Base-by-base conservation (phyloP, 2,329 filamentous ascomycete genomes). In the Exophiala sp. region DNA sequence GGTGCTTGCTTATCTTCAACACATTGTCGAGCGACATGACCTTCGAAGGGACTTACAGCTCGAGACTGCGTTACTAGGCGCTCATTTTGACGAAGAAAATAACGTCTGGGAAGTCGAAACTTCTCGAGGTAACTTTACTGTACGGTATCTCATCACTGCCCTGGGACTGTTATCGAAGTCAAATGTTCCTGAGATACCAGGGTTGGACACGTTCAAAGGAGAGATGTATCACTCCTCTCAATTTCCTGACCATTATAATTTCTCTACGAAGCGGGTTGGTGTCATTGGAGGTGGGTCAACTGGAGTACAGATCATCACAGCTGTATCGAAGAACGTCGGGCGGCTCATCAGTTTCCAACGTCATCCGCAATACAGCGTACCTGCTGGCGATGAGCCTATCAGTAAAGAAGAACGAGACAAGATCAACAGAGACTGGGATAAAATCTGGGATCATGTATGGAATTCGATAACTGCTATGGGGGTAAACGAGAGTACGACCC, bases 41-140 rank as follows among this genome's bases (percentile, higher is more conserved):
- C 63, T 79, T 5, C 71, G 69, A 21, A 74, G 73, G 35, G 72
- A 78, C 42, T 71, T 70, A 16, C 65, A 67, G 6, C 82, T 78
- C 65, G 64, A 72, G 34, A 40, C 71, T 5, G 68, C 68, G 3
- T 72, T 81, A 1, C 54, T 67, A 1, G 68, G 65, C 1, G 76
- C 75, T 0, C 57, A 63, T 1, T 80, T 71, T 58, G 65, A 77
- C 51, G 62, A 66, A 0, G 55, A 57, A 0, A 47, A 66, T 0
- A 65, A 65, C 0, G 62, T 58, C 34, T 82, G 80, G 79, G 68
- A 62, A 0, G 61, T 82, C 5, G 65, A 12, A 75, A 69, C 14
- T 68, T 71, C 36, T 73, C 75, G 7, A 57, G 61, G 35, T 60
- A 50, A 24, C 71, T 69, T 21, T 69, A 65, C 5, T 62, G 69